Conservation (phyloP, 2,329 filamentous ascomycete genomes). For the Talaromyces sp. region DNA sequence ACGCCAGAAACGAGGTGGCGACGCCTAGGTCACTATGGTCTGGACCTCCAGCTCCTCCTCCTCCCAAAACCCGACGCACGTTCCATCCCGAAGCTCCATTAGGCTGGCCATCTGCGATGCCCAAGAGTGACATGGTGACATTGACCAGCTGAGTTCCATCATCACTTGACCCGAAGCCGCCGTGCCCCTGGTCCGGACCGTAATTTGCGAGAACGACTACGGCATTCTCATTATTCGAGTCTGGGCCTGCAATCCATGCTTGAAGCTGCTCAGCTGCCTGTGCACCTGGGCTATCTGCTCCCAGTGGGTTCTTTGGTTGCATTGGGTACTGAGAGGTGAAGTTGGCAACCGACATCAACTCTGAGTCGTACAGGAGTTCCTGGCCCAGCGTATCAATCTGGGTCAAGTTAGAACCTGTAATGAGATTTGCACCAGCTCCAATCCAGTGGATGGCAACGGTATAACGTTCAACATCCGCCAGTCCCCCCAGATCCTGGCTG, state of each 20-base stretch:
- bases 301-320: conserved; percentile 19
- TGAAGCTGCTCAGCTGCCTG: conserved; percentile 20
- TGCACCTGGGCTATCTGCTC: conserved; percentile 13
- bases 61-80: neutral
- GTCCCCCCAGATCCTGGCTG: conserved; percentile 16
- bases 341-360: conserved; percentile 15
- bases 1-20: neutral
- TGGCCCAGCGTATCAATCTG: conserved; percentile 19
- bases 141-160: conserved; percentile 18
- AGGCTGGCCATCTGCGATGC: conserved; percentile 4
- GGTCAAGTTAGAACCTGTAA: conserved; percentile 22
- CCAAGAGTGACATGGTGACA: conserved; percentile 18
- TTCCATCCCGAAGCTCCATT: neutral
- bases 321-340: conserved; percentile 21
- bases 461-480: conserved; percentile 19
- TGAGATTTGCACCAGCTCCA: conserved; percentile 24
- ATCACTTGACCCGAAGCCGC: conserved; percentile 17
- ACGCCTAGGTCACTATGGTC: neutral
- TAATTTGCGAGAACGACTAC: conserved; percentile 22
- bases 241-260: conserved; percentile 23
- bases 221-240: conserved; percentile 10
- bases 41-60: neutral
- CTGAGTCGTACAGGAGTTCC: conserved; percentile 16
- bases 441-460: conserved; percentile 26
- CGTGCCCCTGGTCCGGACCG: conserved; percentile 19